Evolutionary conservation across 441 rosid genomes (phyloP).

Genomic region (Syzygium malaccense): DNA sequence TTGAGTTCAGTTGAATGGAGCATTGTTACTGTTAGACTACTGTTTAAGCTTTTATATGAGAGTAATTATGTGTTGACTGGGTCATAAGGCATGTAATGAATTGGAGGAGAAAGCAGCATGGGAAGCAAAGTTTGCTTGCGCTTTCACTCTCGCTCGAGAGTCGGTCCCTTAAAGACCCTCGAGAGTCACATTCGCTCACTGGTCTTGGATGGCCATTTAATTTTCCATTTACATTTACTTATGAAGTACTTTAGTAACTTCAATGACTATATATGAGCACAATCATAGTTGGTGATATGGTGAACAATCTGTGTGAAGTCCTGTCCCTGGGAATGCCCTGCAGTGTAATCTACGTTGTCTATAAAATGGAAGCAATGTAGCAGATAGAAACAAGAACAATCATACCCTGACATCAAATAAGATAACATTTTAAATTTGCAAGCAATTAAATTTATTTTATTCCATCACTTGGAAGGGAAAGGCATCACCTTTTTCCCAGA

Average conservation of each 20-base stretch:
- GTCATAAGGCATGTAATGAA: not conserved
- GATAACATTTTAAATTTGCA: not conserved
- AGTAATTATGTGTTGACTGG: not conserved
- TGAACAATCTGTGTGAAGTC: not conserved
- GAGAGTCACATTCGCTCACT: not conserved
- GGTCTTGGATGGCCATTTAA: not conserved
- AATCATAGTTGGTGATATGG: not conserved
- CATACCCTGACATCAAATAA: not conserved
- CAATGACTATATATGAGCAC: not conserved
- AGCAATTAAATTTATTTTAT: not conserved
- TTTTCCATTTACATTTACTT: not conserved
- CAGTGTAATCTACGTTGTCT: not conserved
- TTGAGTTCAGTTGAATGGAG: not conserved
- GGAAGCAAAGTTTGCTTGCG: not conserved
- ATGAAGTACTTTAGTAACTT: not conserved
- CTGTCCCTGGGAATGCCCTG: not conserved
- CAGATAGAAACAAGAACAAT: not conserved
- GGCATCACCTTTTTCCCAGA: not conserved
- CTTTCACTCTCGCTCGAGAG: not conserved
- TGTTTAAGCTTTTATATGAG: not conserved
- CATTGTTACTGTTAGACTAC: not conserved
- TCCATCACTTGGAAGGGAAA: not conserved
- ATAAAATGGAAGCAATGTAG: not conserved
- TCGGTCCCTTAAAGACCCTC: not conserved
- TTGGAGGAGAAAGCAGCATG: not conserved